These are phyloP conservation scores for Yamadazyma oceani DNA, from an alignment of 1,139 yeast species.

Conservation along the genomic window DNA sequence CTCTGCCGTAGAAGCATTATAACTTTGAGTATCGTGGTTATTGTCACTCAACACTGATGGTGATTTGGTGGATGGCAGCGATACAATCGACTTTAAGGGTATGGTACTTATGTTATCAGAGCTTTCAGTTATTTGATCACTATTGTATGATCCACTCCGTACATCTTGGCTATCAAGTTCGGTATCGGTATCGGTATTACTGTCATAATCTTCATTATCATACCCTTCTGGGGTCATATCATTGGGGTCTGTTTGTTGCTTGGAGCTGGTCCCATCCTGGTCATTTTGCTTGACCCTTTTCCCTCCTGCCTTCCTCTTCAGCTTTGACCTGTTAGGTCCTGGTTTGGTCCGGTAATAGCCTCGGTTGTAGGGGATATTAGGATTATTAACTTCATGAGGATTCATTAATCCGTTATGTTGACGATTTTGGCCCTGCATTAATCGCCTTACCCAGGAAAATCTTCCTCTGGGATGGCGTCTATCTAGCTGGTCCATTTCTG, in stretches of 20 bases:
- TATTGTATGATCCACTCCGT: constrained; percentile 10
- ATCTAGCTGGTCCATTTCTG: constrained; percentile 13
- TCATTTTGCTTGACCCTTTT: not conserved
- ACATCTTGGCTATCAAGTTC: constrained; percentile 5
- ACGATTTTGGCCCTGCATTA: constrained; percentile 46
- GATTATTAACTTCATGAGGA: not conserved
- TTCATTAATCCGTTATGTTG: constrained; percentile 8
- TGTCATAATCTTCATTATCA: constrained; percentile 4
- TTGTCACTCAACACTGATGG: constrained; percentile 46
- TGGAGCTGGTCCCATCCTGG: not conserved
- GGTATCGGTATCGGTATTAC: constrained; percentile 7
- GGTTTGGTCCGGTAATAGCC: constrained; percentile 10
- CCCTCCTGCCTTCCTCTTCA: not conserved
- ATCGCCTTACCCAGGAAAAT: constrained; percentile 48
- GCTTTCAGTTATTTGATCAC: constrained; percentile 19
- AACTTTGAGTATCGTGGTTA: constrained; percentile 36
- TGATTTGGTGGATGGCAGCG: constrained; percentile 47
- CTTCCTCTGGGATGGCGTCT: constrained; percentile 33
- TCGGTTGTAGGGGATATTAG: constrained; percentile 8
- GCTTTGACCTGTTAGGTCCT: not conserved
- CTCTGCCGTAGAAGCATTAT: constrained; percentile 51
- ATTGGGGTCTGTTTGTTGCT: not conserved
- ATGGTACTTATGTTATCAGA: constrained; percentile 46
- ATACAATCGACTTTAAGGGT: constrained; percentile 52
- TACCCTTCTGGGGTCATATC: not conserved